Conservation (phyloP, 1,284 basidiomycete species). For the Sporisorium scitamineum region DNA sequence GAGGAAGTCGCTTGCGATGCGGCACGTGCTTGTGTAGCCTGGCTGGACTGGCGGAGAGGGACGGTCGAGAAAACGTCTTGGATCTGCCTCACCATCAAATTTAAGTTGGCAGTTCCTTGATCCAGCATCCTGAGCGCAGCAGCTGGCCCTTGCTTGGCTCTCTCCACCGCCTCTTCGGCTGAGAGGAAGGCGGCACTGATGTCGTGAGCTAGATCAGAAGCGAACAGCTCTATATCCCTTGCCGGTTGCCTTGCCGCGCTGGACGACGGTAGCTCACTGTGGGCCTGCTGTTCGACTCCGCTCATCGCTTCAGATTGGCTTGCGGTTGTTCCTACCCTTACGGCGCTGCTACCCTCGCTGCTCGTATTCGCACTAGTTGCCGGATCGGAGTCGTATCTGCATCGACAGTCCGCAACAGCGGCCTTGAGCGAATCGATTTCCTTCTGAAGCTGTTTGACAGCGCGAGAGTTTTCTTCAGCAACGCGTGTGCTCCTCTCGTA, state of each 20-base stretch:
- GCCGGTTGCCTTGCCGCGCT: background rate
- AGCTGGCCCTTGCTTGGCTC: background rate
- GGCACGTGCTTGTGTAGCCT: background rate
- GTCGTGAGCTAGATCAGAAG: background rate
- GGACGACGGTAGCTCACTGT: too few relatives aligned
- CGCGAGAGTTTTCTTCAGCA: too few relatives aligned
- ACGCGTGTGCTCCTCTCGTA: background rate
- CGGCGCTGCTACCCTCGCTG: too few relatives aligned
- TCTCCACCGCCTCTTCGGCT: background rate
- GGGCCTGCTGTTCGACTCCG: background rate
- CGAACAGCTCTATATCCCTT: background rate
- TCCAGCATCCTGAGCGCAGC: background rate
- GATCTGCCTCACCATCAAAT: slow-evolving; percentile 1
- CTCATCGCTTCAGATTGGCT: too few relatives aligned
- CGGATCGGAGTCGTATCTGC: background rate
- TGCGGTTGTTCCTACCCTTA: too few relatives aligned
- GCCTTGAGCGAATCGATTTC: background rate
- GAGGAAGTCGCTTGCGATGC: background rate
- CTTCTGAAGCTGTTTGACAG: background rate
- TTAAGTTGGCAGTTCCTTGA: background rate
- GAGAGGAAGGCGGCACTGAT: background rate
- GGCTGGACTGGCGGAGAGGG: background rate
- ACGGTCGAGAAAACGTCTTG: background rate
- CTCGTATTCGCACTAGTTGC: too few relatives aligned
- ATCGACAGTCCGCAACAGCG: background rate